Percentiles rank a stretch among this genome's conserved stretches.
phyloP scores from a whole-genome alignment of 2,329 filamentous ascomycete genomes.

The Beauveria sp. region DNA sequence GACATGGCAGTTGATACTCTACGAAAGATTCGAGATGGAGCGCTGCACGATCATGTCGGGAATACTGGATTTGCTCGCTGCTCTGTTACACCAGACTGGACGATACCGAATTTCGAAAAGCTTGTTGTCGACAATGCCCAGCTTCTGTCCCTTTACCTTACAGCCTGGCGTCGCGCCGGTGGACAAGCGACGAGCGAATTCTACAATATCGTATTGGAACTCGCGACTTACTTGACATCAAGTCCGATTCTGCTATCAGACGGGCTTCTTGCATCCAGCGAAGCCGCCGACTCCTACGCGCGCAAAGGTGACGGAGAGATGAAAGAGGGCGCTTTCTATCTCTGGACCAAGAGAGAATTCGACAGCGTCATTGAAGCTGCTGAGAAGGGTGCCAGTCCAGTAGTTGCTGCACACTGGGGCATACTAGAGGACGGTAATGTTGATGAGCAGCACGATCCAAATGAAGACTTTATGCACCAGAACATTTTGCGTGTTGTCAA shows the following conservation, averaged over 20 bases:
- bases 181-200: conserved; percentile 58
- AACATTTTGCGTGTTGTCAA: conserved; percentile 74
- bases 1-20: conserved; percentile 78
- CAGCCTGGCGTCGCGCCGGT: conserved; percentile 63
- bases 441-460: conserved; percentile 69
- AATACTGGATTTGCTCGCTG: conserved; percentile 58
- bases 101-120: conserved; percentile 93
- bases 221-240: conserved; percentile 78
- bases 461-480: conserved; percentile 91
- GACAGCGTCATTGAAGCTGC: conserved; percentile 55
- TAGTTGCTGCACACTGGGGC: conserved; percentile 79
- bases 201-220: conserved; percentile 68
- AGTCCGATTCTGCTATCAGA: conserved; percentile 56
- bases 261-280: conserved; percentile 79
- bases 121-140: conserved; percentile 91
- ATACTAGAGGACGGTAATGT: conserved; percentile 82
- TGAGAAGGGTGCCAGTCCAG: conserved; percentile 53
- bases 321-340: conserved; percentile 86
- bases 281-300: conserved; percentile 81
- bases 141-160: conserved; percentile 73
- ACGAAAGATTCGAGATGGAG: conserved; percentile 57
- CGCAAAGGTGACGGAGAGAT: conserved; percentile 70
- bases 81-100: conserved; percentile 88
- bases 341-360: conserved; percentile 88
- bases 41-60: conserved; percentile 48